These are phyloP conservation scores for Pestalotiopsis sp. DNA, from an alignment of 2,329 filamentous ascomycete species.

Conservation along the genomic window DNA sequence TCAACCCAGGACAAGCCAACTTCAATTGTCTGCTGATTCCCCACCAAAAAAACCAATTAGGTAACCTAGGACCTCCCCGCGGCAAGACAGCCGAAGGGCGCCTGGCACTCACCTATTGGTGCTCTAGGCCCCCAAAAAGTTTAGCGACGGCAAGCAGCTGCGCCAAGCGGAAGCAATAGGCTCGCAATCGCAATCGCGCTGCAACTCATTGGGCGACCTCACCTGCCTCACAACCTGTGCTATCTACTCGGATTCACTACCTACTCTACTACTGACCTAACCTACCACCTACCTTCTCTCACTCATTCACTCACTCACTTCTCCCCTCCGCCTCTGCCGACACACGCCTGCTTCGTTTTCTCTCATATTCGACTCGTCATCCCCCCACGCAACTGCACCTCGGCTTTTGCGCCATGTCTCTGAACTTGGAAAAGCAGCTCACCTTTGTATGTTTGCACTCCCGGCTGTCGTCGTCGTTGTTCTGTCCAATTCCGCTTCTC, in stretches of 20 bases:
- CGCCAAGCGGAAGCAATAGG: background rate
- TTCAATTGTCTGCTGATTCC: constrained; percentile 2
- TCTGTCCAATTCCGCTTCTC: background rate
- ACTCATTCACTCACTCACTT: background rate
- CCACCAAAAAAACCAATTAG: background rate
- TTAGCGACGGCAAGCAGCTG: background rate
- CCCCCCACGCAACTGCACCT: background rate
- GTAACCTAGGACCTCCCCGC: background rate
- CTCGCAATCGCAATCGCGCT: background rate
- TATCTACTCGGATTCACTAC: background rate
- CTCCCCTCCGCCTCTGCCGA: background rate
- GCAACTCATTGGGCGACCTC: background rate
- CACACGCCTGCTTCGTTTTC: background rate
- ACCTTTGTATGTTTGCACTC: constrained; percentile 66
- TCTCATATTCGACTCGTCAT: background rate
- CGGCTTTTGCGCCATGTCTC: constrained; percentile 49
- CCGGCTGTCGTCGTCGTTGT: too few species aligned
- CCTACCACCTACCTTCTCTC: background rate
- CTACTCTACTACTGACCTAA: background rate
- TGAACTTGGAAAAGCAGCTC: constrained; percentile 80
- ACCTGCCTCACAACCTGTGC: background rate
- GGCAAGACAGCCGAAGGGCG: background rate
- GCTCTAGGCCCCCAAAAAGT: background rate
- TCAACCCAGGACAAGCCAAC: background rate
- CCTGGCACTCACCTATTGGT: background rate